A percentile compares a stretch with the other conserved stretches of the same genome.
These are phyloP conservation scores for Coffea humblotiana DNA, from an alignment of 305 asterid genomes.

Conservation along the genomic window DNA sequence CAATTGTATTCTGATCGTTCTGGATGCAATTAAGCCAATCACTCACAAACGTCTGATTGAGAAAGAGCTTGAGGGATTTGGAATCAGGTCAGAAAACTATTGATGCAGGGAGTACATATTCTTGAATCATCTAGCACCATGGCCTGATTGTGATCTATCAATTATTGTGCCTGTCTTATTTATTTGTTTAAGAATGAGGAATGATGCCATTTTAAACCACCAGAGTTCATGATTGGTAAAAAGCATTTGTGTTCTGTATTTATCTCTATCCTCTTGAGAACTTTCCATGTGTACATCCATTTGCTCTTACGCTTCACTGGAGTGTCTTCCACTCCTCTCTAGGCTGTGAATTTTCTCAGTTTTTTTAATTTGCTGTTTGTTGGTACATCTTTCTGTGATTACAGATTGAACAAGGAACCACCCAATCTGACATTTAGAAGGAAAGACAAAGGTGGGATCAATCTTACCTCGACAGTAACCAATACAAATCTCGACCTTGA, in stretches of 20 bases:
- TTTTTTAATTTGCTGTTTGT: neutral
- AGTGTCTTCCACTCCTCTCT: too few species aligned
- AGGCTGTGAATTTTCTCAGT: neutral
- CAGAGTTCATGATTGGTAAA: neutral
- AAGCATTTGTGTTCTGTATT: neutral
- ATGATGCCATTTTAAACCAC: neutral
- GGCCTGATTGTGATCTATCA: neutral
- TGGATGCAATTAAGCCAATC: slow-evolving; percentile 95
- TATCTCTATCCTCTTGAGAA: neutral
- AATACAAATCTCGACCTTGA: slow-evolving; percentile 92
- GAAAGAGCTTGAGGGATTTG: slow-evolving; percentile 98
- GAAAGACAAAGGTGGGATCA: slow-evolving; percentile 96
- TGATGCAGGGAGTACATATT: neutral
- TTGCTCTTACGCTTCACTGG: too few species aligned
- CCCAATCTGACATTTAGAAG: slow-evolving; percentile 84
- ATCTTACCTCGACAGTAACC: slow-evolving; percentile 78
- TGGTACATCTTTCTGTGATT: slow-evolving; percentile 14
- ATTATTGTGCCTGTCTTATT: too few species aligned
- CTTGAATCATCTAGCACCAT: neutral
- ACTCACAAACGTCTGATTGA: slow-evolving; percentile 95
- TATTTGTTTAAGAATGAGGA: neutral
- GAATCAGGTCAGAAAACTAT: slow-evolving; percentile 66
- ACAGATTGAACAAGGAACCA: slow-evolving; percentile 97
- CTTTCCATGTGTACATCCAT: neutral
- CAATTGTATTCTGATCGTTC: slow-evolving; percentile 86